Base-by-base conservation (phyloP, 78 protist species). In the Andalucia godoyi region DNA sequence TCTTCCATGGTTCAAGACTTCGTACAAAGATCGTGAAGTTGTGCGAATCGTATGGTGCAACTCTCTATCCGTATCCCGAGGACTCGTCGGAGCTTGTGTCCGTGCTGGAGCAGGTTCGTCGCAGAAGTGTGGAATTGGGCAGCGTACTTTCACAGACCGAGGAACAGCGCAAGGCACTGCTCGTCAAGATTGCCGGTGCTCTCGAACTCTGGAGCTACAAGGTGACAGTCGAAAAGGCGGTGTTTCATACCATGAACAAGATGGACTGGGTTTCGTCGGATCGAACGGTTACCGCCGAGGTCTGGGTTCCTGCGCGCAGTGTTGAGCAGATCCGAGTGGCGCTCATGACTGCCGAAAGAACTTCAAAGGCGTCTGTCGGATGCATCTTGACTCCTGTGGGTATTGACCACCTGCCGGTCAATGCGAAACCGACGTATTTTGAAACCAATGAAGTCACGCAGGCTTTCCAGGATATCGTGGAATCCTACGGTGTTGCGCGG, bases 391-490 rank as follows among this genome's bases (percentile, higher is more conserved):
- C n/a, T 12, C 55, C 69, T 21, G 10, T 30, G 8, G 76, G 57
- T 40, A 29, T n/a, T 42, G 73, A 59, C 45, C 43, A 37, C 32
- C 42, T 17, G 51, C 51, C 12, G n/a, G n/a, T n/a, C n/a, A n/a
- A n/a, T n/a, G n/a, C n/a, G n/a, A n/a, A n/a, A n/a, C 99, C 99
- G 36, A 95, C 99, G 23, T 77, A 76, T 70, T 86, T 93, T 72
- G 70, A 65, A 38, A 55, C 83, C 57, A 90, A 70, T 84, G 77
- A 72, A 51, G 57, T 85, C 46, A 75, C 81, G 25, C 1, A 36
- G 5, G 79, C 82, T 10, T 88, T 91, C 87, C 98, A 95, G 64
- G 71, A 61, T 36, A 86, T 94, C 49, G 93, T 93, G 6, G 88
- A 89, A 63, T 77, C 97, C 15, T 96, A 96, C 79, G 99, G 98